phyloP scores from a whole-genome alignment of 1,284 basidiomycete genomes.

The Schizopora paradoxa region DNA sequence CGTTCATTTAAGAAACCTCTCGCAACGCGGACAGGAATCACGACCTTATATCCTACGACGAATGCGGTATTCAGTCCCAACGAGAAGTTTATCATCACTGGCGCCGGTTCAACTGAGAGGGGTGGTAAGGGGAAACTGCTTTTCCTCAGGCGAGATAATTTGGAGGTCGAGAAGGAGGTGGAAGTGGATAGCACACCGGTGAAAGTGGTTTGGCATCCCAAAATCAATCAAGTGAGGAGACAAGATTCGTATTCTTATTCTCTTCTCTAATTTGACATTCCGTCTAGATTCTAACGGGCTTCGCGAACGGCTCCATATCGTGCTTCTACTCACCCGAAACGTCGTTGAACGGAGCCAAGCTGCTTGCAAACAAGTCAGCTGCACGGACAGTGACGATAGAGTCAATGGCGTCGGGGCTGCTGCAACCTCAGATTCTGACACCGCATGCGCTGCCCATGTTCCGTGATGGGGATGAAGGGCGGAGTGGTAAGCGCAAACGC shows the following conservation, averaged over 20 bases:
- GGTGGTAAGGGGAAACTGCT: slow-evolving; percentile 68
- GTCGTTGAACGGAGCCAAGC: slow-evolving; percentile 88
- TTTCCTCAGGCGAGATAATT: slow-evolving; percentile 63
- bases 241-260: background rate
- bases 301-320: slow-evolving; percentile 83
- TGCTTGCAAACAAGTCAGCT: slow-evolving; percentile 75
- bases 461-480: slow-evolving; percentile 69
- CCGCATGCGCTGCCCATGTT: slow-evolving; percentile 90
- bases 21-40: slow-evolving; percentile 53
- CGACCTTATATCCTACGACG: slow-evolving; percentile 84
- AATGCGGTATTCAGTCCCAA: slow-evolving; percentile 93
- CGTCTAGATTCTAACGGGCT: slow-evolving; percentile 72
- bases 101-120: slow-evolving; percentile 60
- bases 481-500: slow-evolving; percentile 76
- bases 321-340: slow-evolving; percentile 87
- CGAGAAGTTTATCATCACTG: slow-evolving; percentile 82
- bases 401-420: slow-evolving; percentile 75
- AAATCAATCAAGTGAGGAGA: slow-evolving; percentile 84
- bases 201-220: slow-evolving; percentile 89
- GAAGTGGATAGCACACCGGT: slow-evolving; percentile 77
- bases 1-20: slow-evolving; percentile 85
- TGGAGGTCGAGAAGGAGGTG: slow-evolving; percentile 61
- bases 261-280: slow-evolving; percentile 6
- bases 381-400: slow-evolving; percentile 69
- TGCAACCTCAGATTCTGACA: slow-evolving; percentile 73